Percentiles rank a stretch among this genome's conserved stretches.
Evolutionary conservation across 192 early-diverging fungal genomes (phyloP).

Genomic region (Linnemannia schmuckeri): DNA sequence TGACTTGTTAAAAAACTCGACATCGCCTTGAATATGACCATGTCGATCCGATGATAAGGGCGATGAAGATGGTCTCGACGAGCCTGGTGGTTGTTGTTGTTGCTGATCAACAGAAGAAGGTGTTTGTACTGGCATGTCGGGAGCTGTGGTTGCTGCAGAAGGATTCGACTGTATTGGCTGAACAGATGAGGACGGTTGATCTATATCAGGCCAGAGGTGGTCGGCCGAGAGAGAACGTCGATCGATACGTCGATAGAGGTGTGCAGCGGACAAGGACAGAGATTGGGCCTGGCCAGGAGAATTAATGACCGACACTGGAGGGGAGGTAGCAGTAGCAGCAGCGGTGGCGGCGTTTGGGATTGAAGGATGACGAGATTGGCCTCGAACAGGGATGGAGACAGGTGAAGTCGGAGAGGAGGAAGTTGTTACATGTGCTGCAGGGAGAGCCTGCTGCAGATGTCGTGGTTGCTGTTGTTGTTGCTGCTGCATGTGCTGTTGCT

Average conservation of each 20-base stretch:
- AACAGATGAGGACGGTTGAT: neutral
- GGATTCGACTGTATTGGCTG: neutral
- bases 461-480: neutral
- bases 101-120: neutral
- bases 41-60: neutral
- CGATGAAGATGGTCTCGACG: neutral
- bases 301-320: neutral
- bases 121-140: neutral
- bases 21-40: conserved; percentile 2
- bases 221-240: conserved; percentile 39
- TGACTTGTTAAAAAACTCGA: conserved; percentile 33
- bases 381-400: conserved; percentile 10
- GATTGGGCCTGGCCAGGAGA: neutral
- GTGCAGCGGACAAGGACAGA: conserved; percentile 1
- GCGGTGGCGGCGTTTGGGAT: neutral
- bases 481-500: neutral
- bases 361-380: neutral
- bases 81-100: neutral
- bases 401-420: neutral
- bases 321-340: neutral
- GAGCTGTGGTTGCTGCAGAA: neutral
- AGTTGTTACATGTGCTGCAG: neutral
- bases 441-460: neutral
- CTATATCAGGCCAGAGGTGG: conserved; percentile 6
- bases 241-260: neutral